Conservation (phyloP, 2,329 filamentous ascomycete genomes). For the Penicillium hordei region DNA sequence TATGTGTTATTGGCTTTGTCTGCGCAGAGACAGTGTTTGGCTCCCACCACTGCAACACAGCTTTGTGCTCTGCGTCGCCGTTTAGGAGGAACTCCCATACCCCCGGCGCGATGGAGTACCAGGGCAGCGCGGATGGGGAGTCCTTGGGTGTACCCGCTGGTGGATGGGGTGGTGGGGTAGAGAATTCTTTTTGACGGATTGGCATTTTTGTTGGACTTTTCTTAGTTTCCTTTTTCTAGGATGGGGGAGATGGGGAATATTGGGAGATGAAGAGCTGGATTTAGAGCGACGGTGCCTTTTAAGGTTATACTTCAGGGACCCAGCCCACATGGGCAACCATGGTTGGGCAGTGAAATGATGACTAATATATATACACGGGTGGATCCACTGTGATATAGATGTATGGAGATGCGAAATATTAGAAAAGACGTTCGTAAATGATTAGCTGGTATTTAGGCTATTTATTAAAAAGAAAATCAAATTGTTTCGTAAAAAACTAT, state of each 20-base stretch:
- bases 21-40: conserved; percentile 31
- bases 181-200: conserved; percentile 28
- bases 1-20: conserved; percentile 34
- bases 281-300: neutral
- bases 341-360: neutral
- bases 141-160: conserved; percentile 17
- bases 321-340: neutral
- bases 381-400: neutral
- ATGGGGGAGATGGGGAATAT: neutral
- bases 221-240: neutral
- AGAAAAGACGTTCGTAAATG: neutral
- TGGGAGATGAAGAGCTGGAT: neutral
- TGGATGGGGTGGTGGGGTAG: conserved; percentile 20
- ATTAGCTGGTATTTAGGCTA: neutral
- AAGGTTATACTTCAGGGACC: conserved; percentile 1
- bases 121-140: conserved; percentile 15
- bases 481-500: accelerated
- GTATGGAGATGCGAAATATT: neutral
- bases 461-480: no score
- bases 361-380: neutral
- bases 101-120: conserved; percentile 31
- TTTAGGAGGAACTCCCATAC: conserved; percentile 42
- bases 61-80: conserved; percentile 32
- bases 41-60: conserved; percentile 40
- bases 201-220: conserved; percentile 10